Base-by-base conservation (phyloP, 306 rosid genomes). In the Arachis hypogaea region DNA sequence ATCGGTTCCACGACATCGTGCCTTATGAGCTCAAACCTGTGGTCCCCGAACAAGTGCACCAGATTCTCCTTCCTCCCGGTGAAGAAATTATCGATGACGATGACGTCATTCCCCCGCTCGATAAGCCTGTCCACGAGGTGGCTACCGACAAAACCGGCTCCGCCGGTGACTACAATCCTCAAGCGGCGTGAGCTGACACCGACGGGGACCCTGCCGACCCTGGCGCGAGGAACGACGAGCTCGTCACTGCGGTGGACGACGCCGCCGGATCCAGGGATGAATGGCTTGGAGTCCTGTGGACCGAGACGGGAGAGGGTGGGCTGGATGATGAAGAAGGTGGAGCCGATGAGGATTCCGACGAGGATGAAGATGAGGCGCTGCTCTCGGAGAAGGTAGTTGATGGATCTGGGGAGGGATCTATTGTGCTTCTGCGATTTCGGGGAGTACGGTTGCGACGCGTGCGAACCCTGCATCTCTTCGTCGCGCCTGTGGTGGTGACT, bases 1-100 rank as follows among this genome's bases (percentile, higher is more conserved):
- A 93, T 90, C 11, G 98, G 98, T 58, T 90, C 98, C 11, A 93
- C 96, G 46, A 90, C 98, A 66, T 93, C 98, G 56, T 93, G 98
- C 0, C 98, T 87, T 77, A 93, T 90, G 6, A 93, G 88, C 89
- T 93, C 98, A 63, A 93, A 93, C 57, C 86, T 75, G 1, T 97
- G 93, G 67, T 93, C 86, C 36, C 89, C 87, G 49, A 93, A 87
- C 60, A 88, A 84, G 51, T 93, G 97, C 3, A 86, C 97, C 67
- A 93, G 72, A 66, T 93, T 93, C 33, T 83, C 87, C 71, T 93
- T 93, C 76, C 97, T 81, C 41, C 97, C 97, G 0, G 96, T 93
- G 82, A 93, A 93, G 83, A 93, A 93, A 81, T 93, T 93, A 41
- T 93, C 97, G 59, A 93, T 84, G 4, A 88, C 97, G 11, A 90